Evolutionary conservation across 352 stramenopile species (phyloP), one percentile per base, ranked within the genome.

Genomic region (Phytophthora agathidicida): DNA sequence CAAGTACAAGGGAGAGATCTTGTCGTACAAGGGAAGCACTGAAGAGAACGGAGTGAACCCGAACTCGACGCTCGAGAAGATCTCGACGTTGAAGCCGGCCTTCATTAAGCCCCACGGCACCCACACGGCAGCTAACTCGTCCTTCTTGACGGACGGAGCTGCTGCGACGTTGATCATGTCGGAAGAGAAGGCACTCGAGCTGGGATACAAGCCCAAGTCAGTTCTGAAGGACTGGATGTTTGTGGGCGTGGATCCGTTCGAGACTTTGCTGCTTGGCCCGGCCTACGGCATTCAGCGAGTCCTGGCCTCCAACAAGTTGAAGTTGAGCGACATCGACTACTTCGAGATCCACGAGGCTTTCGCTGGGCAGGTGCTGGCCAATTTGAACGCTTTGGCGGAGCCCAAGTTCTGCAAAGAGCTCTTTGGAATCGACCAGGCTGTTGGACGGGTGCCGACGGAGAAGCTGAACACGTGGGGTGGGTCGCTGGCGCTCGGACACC

Each of bases 281-380:
- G 98, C 97, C 8, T 99, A 98, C 70, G 97, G 80, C 24, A 96
- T 96, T 60, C 75, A 89, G 55, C 80, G 93, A 54, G 72, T 97
- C 26, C 63, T 97, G 37, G 69, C 74, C 33, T 84, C 88, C 55
- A 83, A 94, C 75, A 92, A 93, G 56, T 67, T 97, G 35, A 96
- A 75, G 77, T 65, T 90, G 56, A 92, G 91, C 54, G 97, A 99
- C 67, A 98, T 99, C 71, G 96, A 98, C 69, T 96, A 98, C 47
- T 99, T 98, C 60, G 97, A 99, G 84, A 98, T 99, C 66, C 97
- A 99, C 72, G 97, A 99, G 68, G 97, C 97, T 10, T 99, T 99
- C 78, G 97, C 97, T 22, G 97, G 97, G 24, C 97, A 99, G 75
- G 93, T 99, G 63, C 83, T 99, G 7, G 91, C 94, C 39, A 99